Conservation (phyloP, 1,139 yeast genomes). For the Yamadazyma jaroonii region DNA sequence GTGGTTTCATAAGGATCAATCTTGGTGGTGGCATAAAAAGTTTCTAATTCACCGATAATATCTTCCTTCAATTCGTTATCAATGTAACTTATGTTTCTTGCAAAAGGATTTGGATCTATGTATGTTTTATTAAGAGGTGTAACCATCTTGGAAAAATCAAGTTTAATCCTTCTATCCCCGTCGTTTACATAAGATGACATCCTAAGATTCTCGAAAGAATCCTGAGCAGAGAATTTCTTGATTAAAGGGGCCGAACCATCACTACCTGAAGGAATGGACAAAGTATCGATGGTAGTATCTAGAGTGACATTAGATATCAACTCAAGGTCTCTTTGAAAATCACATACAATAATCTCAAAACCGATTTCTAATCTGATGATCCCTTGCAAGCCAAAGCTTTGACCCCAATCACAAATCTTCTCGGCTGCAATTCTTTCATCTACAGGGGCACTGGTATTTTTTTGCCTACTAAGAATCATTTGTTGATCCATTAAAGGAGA, state of each 20-base stretch:
- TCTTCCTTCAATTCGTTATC: slow-evolving; percentile 27
- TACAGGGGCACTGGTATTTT: slow-evolving; percentile 21
- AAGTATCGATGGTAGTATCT: slow-evolving; percentile 27
- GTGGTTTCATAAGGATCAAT: slow-evolving; percentile 38
- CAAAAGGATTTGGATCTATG: slow-evolving; percentile 43
- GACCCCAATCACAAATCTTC: slow-evolving; percentile 52
- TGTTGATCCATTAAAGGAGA: slow-evolving; percentile 65
- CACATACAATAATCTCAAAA: slow-evolving; percentile 54
- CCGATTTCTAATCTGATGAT: slow-evolving; percentile 53
- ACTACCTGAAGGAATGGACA: slow-evolving; percentile 31
- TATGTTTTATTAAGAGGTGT: slow-evolving; percentile 49
- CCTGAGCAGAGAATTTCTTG: slow-evolving; percentile 15
- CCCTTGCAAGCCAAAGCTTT: slow-evolving; percentile 48
- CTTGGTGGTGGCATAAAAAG: slow-evolving; percentile 18
- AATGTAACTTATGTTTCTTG: slow-evolving; percentile 41
- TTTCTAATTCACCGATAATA: slow-evolving; percentile 30
- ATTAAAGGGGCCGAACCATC: slow-evolving; percentile 17
- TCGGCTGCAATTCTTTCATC: slow-evolving; percentile 28
- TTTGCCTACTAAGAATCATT: slow-evolving; percentile 30
- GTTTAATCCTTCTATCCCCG: slow-evolving; percentile 43
- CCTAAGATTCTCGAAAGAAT: slow-evolving; percentile 21
- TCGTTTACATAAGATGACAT: slow-evolving; percentile 42
- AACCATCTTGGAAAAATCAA: slow-evolving; percentile 49
- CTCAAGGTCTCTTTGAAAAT: slow-evolving; percentile 36
- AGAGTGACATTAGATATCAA: slow-evolving; percentile 42